Base-by-base conservation (phyloP, 2,329 filamentous ascomycete species). In the Fusarium hostae region DNA sequence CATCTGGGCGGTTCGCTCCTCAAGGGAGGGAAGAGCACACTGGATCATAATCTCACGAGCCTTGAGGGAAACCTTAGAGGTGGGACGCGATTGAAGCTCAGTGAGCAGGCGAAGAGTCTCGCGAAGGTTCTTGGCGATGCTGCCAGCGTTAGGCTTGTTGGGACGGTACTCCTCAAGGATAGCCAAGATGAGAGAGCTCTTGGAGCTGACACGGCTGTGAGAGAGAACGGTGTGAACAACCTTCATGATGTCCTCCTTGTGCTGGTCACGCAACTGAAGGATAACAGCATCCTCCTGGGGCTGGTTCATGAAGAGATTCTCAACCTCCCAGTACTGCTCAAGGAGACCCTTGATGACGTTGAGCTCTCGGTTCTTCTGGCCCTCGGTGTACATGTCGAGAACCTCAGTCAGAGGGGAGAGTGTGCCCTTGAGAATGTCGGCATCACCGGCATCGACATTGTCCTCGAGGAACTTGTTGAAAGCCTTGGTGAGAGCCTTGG, bases 31-130 rank as follows among this genome's bases (percentile, higher is more conserved):
- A 80, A 99, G 89, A 59, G 96, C 95, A 80, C 94, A 98, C 83
- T 98, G 96, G 72, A 99, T 99, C 78, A 99, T 91, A 56, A 98
- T 92, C 85, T 99, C 96, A 79, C 96, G 93, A 48, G 96, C 95
- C 87, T 99, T 99, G 74, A 99, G 88, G 1, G 95, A 94, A 44
- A 99, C 95, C 90, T 98, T 99, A 73, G 95, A 94, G 15, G 95
- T 96, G 55, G 88, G 79, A 85, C 90, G 84, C 84, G 93, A 94
- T 18, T 77, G 75, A 9, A 99, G 89, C 81, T 99, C 96, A 1
- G 96, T 95, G 74, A 99, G 87, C 82, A 92, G 92, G 79, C 92
- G 92, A 30, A 99, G 88, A 22, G 92, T 88, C 6, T 91, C 89
- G 76, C 94, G 92, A 82, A 99, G 91, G 82, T 95, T 90, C 82